phyloP scores from a whole-genome alignment of 352 stramenopile species.

The Globisporangium radiosum region DNA sequence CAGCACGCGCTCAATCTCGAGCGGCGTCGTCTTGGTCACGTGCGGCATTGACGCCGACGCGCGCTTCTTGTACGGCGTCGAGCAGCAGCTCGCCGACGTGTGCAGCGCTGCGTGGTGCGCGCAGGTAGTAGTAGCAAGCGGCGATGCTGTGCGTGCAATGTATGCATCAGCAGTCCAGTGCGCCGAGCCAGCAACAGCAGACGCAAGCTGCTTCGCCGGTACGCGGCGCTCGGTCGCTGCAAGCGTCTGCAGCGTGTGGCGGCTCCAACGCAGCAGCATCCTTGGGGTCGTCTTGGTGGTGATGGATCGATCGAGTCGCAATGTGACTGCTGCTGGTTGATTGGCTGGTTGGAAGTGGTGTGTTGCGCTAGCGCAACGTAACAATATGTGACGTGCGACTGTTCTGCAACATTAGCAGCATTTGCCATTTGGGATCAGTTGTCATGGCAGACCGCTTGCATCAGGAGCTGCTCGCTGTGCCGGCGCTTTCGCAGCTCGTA shows the following conservation, averaged over 20 bases:
- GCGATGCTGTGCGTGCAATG: not conserved
- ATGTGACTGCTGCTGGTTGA: no score
- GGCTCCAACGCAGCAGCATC: slow-evolving; percentile 9
- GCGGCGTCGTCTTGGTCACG: slow-evolving; percentile 8
- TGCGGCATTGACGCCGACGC: slow-evolving; percentile 1
- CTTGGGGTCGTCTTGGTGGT: not conserved
- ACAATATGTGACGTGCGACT: not conserved
- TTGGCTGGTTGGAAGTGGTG: not conserved
- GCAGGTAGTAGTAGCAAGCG: not conserved
- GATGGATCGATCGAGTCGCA: not conserved
- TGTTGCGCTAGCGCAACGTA: not conserved
- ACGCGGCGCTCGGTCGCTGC: not conserved
- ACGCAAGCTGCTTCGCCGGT: not conserved
- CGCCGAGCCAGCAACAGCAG: not conserved
- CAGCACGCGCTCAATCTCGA: slow-evolving; percentile 54
- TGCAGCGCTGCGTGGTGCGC: slow-evolving; percentile 2
- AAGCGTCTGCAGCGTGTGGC: slow-evolving; percentile 1
- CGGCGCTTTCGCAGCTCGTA: slow-evolving; percentile 28
- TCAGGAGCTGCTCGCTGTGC: slow-evolving; percentile 24
- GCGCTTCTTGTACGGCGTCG: slow-evolving; percentile 8
- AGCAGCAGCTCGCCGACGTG: slow-evolving; percentile 13
- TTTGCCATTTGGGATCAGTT: not conserved
- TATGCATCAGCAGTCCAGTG: not conserved
- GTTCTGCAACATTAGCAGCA: not conserved
- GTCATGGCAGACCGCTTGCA: slow-evolving; percentile 20